These are phyloP conservation scores for Fusarium oligoseptatum DNA, from an alignment of 2,329 filamentous ascomycete genomes.

Conservation along the genomic window DNA sequence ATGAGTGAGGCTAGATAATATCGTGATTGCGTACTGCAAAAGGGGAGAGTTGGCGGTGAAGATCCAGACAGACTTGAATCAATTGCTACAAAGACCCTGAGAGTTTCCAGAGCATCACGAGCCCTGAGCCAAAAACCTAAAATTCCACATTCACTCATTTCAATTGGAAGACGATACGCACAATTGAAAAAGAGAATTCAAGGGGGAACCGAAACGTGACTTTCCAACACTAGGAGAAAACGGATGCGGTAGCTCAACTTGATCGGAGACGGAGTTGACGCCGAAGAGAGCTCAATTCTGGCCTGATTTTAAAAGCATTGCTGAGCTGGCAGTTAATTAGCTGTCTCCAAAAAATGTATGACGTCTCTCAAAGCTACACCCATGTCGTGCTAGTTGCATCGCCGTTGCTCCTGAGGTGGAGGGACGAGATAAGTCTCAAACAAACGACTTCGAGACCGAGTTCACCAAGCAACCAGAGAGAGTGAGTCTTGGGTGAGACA, in stretches of 20 bases:
- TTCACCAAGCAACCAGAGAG: neutral
- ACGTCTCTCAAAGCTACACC: conserved; percentile 4
- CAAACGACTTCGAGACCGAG: neutral
- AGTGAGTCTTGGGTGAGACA: neutral
- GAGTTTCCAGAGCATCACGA: neutral
- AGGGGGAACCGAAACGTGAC: conserved; percentile 14
- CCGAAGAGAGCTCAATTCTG: neutral
- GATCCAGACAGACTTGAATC: neutral
- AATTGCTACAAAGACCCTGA: neutral
- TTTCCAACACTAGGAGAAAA: neutral
- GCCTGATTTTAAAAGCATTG: conserved; percentile 10
- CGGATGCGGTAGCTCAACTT: neutral
- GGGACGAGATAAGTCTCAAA: neutral
- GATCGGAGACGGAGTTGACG: conserved; percentile 13
- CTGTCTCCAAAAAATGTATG: neutral
- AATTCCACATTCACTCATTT: neutral
- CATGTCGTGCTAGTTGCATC: neutral
- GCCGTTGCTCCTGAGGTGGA: neutral
- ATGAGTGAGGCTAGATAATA: neutral
- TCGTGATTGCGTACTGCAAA: neutral
- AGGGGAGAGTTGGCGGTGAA: neutral
- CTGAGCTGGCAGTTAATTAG: neutral
- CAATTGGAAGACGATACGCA: neutral
- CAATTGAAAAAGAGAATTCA: neutral
- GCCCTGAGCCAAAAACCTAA: neutral